Evolutionary conservation across 495 filamentous ascomycete genomes (phyloP).

Genomic region (Darksidea phi): DNA sequence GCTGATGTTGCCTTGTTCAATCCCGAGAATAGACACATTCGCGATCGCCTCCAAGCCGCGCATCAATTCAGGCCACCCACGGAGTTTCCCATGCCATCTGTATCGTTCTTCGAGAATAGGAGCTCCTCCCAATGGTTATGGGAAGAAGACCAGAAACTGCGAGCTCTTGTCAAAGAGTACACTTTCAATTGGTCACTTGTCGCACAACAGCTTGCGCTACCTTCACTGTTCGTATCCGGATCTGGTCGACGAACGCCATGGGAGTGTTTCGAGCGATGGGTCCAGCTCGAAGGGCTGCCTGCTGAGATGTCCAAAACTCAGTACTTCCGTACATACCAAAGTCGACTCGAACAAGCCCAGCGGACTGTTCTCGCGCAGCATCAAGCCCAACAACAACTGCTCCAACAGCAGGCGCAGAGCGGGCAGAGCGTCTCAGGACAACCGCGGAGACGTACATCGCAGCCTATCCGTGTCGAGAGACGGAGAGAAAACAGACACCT

Average conservation of each 20-base stretch:
- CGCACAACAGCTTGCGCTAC: conserved; percentile 69
- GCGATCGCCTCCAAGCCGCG: conserved; percentile 86
- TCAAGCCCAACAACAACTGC: conserved; percentile 55
- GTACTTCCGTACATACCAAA: conserved; percentile 84
- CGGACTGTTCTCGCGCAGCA: conserved; percentile 61
- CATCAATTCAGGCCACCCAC: conserved; percentile 92
- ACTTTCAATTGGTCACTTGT: conserved; percentile 97
- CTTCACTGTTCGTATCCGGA: conserved; percentile 73
- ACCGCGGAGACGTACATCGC: conserved; percentile 63
- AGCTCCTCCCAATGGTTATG: conserved; percentile 86
- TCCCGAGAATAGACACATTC: conserved; percentile 83
- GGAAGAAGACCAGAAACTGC: conserved; percentile 85
- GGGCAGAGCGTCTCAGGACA: conserved; percentile 58
- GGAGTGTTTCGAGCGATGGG: conserved; percentile 98
- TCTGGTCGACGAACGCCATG: conserved; percentile 91
- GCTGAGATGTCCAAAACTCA: conserved; percentile 88
- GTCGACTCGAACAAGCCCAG: conserved; percentile 75
- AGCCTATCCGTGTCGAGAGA: conserved; percentile 77
- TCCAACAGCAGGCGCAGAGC: conserved; percentile 59
- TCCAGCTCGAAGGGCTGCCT: conserved; percentile 81
- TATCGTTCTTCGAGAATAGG: conserved; percentile 82
- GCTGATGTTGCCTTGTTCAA: conserved; percentile 81
- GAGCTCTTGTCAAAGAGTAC: conserved; percentile 80
- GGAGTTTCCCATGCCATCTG: conserved; percentile 82
- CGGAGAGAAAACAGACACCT: conserved; percentile 81